Conservation (phyloP, 2,329 filamentous ascomycete genomes). For the Xylariaceae sp. region DNA sequence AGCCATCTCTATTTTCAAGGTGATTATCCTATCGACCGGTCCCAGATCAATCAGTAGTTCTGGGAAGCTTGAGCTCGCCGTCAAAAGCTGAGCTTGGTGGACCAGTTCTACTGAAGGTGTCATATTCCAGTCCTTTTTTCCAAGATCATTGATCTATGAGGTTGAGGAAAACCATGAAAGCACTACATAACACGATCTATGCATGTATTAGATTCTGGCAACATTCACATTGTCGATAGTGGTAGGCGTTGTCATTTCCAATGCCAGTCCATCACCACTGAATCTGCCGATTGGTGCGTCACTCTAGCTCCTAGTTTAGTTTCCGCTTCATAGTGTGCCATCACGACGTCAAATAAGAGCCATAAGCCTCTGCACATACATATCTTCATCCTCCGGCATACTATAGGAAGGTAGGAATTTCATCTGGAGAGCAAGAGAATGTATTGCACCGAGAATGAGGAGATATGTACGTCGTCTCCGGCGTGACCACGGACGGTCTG, state of each 20-base stretch:
- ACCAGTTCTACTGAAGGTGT: slow-evolving; percentile 61
- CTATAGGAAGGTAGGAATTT: too few relatives aligned
- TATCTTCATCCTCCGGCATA: too few relatives aligned
- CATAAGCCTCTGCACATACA: too few relatives aligned
- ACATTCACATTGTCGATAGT: neutral
- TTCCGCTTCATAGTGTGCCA: too few relatives aligned
- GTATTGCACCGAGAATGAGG: too few relatives aligned
- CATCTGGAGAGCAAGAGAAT: too few relatives aligned
- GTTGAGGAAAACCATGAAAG: slow-evolving; percentile 86
- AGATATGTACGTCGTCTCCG: too few relatives aligned
- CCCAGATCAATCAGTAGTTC: slow-evolving; percentile 72
- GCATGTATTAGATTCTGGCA: neutral
- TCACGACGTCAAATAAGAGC: too few relatives aligned
- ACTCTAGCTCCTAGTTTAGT: too few relatives aligned
- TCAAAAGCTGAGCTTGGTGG: slow-evolving; percentile 69
- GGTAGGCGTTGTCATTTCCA: neutral
- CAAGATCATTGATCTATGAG: slow-evolving; percentile 88
- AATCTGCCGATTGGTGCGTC: too few relatives aligned
- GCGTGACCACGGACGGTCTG: too few relatives aligned
- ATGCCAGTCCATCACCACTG: neutral
- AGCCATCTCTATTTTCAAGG: slow-evolving; percentile 73
- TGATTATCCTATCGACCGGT: slow-evolving; percentile 96
- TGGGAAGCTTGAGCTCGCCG: slow-evolving; percentile 67
- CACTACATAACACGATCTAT: slow-evolving; percentile 59
- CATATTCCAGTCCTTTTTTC: slow-evolving; percentile 91